Conservation (phyloP, 495 filamentous ascomycete genomes). For the Tirmania nivea region DNA sequence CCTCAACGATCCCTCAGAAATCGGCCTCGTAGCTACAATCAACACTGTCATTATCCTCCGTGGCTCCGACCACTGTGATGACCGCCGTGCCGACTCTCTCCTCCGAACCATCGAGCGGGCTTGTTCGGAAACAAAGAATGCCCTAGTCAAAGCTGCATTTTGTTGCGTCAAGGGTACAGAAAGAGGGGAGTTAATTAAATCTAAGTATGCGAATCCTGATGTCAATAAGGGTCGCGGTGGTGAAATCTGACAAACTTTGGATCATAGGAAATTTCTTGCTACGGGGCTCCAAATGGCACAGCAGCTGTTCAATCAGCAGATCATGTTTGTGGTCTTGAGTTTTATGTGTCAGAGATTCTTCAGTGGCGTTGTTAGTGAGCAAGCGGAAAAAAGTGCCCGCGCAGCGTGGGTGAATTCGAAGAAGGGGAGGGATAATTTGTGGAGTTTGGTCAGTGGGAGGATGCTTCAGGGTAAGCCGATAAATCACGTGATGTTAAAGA, state of each 20-base stretch:
- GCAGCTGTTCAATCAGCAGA: constrained; percentile 36
- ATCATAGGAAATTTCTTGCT: constrained; percentile 36
- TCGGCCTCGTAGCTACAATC: constrained; percentile 55
- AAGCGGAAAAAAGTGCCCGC: constrained; percentile 69
- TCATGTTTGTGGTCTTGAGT: constrained; percentile 58
- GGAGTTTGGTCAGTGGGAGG: constrained; percentile 29
- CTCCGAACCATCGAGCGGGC: constrained; percentile 44
- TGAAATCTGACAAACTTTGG: too few relatives aligned
- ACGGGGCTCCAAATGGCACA: constrained; percentile 30
- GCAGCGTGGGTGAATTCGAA: constrained; percentile 54
- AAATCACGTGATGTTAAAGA: not conserved
- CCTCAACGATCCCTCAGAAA: constrained; percentile 38
- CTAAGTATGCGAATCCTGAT: constrained; percentile 27
- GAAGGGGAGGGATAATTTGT: constrained; percentile 53
- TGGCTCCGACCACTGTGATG: constrained; percentile 30
- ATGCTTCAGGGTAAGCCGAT: constrained; percentile 5
- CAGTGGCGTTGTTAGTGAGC: constrained; percentile 61
- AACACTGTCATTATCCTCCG: constrained; percentile 72
- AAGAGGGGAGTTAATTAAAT: constrained; percentile 34
- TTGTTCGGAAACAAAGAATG: constrained; percentile 44
- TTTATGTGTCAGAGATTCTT: constrained; percentile 78
- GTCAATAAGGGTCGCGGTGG: too few relatives aligned
- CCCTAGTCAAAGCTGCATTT: constrained; percentile 55
- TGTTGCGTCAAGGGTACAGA: constrained; percentile 50
- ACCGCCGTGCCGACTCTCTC: constrained; percentile 22